Percentiles rank a stretch among this genome's conserved stretches.
Conservation (phyloP, 257 asterid species). For the Orobanche coerulescens region DNA sequence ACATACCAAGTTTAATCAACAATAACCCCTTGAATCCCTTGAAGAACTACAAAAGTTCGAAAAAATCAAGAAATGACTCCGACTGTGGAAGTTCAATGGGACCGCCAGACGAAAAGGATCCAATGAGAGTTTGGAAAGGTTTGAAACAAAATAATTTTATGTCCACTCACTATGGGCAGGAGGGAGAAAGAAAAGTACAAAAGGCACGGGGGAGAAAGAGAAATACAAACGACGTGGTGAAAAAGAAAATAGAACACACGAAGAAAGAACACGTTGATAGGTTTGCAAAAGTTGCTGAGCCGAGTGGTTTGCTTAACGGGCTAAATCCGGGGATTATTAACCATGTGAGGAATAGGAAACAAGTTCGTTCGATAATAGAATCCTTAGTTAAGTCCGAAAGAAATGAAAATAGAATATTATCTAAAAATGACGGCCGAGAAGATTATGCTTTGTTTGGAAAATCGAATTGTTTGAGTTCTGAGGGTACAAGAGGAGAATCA, state of each 20-base stretch:
- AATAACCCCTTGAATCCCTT: constrained; percentile 26
- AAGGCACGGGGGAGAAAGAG: constrained; percentile 49
- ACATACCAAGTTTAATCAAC: constrained; percentile 35
- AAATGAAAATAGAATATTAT: constrained; percentile 36
- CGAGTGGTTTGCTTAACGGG: constrained; percentile 73
- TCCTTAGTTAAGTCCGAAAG: constrained; percentile 55
- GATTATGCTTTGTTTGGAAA: constrained; percentile 18
- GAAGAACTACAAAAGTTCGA: constrained; percentile 27
- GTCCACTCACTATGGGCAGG: constrained; percentile 40
- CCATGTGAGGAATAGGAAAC: constrained; percentile 75
- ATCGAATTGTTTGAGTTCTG: constrained; percentile 30
- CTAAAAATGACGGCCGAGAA: no score
- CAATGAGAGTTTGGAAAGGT: constrained; percentile 57
- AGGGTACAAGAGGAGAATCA: constrained; percentile 22
- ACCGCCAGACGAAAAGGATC: constrained; percentile 40
- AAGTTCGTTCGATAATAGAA: constrained; percentile 71
- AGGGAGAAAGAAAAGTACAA: constrained; percentile 48
- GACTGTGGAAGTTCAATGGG: constrained; percentile 65
- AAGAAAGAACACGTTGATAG: constrained; percentile 63
- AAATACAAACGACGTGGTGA: constrained; percentile 31
- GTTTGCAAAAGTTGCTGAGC: constrained; percentile 73
- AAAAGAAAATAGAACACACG: constrained; percentile 53
- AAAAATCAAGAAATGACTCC: constrained; percentile 36
- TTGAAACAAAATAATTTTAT: constrained; percentile 62
- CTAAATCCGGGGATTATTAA: constrained; percentile 77